A percentile compares a stretch with the other conserved stretches of the same genome.
Conservation (phyloP, 768 basidiomycete genomes). For the Suillus clintonianus region DNA sequence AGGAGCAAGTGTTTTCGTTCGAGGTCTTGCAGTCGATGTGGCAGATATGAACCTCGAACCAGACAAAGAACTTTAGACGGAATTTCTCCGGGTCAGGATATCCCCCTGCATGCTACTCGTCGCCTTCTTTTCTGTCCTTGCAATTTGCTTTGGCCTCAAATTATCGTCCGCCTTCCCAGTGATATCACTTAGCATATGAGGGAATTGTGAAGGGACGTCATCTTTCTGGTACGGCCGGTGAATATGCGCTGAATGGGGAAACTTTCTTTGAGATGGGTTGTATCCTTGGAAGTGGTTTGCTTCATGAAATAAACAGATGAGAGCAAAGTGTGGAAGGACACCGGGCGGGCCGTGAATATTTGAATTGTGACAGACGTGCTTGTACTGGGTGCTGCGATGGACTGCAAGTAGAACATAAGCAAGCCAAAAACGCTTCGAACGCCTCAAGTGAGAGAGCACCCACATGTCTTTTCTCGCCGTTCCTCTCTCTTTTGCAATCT, state of each 20-base stretch:
- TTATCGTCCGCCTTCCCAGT: slow-evolving; percentile 23
- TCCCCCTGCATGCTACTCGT: neutral
- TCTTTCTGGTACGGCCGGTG: neutral
- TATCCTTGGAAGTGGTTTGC: no score
- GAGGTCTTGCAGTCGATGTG: neutral
- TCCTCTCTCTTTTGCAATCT: no score
- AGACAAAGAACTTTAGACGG: neutral
- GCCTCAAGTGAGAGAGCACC: no score
- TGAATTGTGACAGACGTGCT: no score
- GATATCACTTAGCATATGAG: slow-evolving; percentile 20
- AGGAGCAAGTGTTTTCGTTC: neutral
- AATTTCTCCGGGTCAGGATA: neutral
- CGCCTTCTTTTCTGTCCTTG: slow-evolving; percentile 11
- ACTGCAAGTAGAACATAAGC: no score
- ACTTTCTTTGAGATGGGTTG: neutral
- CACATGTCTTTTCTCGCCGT: no score
- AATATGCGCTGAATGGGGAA: neutral
- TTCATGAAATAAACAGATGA: no score
- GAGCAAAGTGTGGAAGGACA: no score
- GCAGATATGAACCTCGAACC: neutral
- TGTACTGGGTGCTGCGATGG: no score
- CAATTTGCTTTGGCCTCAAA: slow-evolving; percentile 24
- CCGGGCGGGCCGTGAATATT: no score
- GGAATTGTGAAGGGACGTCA: neutral
- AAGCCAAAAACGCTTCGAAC: no score